phyloP scores from a whole-genome alignment of 164 flowering plant species.

The Kingdonia uniflora region DNA sequence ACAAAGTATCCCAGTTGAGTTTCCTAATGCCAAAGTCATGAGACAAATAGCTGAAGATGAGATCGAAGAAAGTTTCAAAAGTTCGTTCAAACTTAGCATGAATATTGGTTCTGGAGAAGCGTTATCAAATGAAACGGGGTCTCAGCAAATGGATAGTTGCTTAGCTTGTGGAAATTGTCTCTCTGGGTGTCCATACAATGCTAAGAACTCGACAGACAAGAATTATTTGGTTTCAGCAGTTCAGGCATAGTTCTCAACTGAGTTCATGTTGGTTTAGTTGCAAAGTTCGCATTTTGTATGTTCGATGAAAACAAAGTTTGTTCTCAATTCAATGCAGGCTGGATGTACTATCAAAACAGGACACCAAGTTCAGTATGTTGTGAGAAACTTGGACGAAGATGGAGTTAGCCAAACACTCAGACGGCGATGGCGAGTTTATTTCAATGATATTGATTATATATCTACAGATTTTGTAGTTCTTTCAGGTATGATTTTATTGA shows the following conservation, averaged over 20 bases:
- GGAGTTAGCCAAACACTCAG: constrained; percentile 9
- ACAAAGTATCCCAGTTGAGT: constrained; percentile 34
- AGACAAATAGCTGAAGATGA: constrained; percentile 24
- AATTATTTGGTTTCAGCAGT: constrained; percentile 40
- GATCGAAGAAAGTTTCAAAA: constrained; percentile 17
- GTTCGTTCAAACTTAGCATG: constrained; percentile 30
- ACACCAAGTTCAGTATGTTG: constrained; percentile 35
- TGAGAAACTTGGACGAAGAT: constrained; percentile 16
- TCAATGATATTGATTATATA: constrained; percentile 35
- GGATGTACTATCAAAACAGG: constrained; percentile 48
- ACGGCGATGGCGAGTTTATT: constrained; percentile 45
- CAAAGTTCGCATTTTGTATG: too few species aligned
- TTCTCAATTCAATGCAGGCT: constrained; percentile 24
- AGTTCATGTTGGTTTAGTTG: background rate
- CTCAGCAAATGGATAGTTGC: constrained; percentile 23
- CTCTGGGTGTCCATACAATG: constrained; percentile 62
- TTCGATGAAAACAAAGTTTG: too few species aligned
- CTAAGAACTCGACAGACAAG: constrained; percentile 50
- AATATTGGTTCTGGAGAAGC: constrained; percentile 21
- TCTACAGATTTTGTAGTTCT: constrained; percentile 42
- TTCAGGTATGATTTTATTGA: constrained; percentile 25
- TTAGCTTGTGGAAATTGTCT: constrained; percentile 59
- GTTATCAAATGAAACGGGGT: constrained; percentile 8
- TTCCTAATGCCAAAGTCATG: constrained; percentile 33
- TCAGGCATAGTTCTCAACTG: constrained; percentile 19